A percentile compares a stretch with the other conserved stretches of the same genome.
Evolutionary conservation across 2,329 filamentous ascomycete genomes (phyloP).

Genomic region (Fusarium albosuccineum): DNA sequence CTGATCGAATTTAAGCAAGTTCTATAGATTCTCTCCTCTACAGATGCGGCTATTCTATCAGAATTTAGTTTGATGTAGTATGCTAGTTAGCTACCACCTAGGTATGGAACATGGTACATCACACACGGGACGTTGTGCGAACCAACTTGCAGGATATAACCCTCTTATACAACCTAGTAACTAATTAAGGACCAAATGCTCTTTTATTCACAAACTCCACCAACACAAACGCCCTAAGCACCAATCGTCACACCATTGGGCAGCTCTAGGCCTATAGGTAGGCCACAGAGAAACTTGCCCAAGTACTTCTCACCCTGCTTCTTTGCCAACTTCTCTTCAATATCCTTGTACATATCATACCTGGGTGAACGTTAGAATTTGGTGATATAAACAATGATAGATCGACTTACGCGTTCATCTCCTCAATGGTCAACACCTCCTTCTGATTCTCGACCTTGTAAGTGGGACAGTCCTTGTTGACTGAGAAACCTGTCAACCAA

Average conservation of each 20-base stretch:
- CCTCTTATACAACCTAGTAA: no score
- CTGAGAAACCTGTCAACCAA: conserved; percentile 65
- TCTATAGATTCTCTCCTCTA: no score
- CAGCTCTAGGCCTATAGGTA: conserved; percentile 62
- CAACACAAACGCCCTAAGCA: conserved; percentile 11
- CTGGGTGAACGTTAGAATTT: conserved; percentile 35
- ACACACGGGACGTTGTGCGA: no score
- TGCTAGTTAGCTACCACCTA: no score
- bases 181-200: not conserved
- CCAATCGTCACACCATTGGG: conserved; percentile 61
- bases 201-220: conserved; percentile 40
- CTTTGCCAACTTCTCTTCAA: conserved; percentile 62
- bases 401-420: conserved; percentile 72
- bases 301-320: conserved; percentile 51
- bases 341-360: conserved; percentile 71
- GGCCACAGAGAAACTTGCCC: conserved; percentile 56
- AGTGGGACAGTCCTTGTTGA: conserved; percentile 66
- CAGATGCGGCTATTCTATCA: no score
- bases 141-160: no score
- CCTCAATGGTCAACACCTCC: conserved; percentile 74
- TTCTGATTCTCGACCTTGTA: conserved; percentile 74
- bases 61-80: no score
- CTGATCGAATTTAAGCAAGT: no score
- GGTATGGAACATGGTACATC: no score
- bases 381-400: accelerated